Evolutionary conservation across 2,329 filamentous ascomycete species (phyloP), one percentile per base, ranked within the genome.

Genomic region (Talaromyces sp.): DNA sequence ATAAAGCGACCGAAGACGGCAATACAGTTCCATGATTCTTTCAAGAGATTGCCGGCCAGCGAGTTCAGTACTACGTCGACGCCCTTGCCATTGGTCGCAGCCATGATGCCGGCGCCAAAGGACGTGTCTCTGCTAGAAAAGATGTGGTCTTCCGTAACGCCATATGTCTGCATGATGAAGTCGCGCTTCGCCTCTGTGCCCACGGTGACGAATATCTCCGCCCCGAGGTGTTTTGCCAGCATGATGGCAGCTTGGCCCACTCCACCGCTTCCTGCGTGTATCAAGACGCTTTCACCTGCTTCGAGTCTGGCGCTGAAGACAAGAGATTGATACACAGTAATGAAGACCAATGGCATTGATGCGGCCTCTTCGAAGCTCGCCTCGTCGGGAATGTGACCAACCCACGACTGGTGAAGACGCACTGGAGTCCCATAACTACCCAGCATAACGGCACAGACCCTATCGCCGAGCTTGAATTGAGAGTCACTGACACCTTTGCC

Each of bases 331-430:
- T 66, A 59, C 3, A 55, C 70, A 30, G 64, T 72, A 3, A 16
- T n/a, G 40, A 50, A 59, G 14, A 18, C 83, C 67, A 85, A 86
- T 1, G 79, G 70, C 23, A 72, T 67, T 3, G 68, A 67, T 36
- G 69, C 69, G 18, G 69, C 71, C 8, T 67, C 56, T 30, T 69
- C 64, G 31, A 50, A 50, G 44, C n/a, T 23, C 18, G 9, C 23
- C n/a, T 9, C n/a, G n/a, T 50, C 44, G n/a, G 44, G 44, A 16
- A 50, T 50, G n/a, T 50, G n/a, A 9, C n/a, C 44, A 28, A 50
- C n/a, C n/a, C 23, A 50, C 44, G n/a, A 23, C 10, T 27, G n/a
- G n/a, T 50, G n/a, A 18, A 50, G n/a, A 10, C 44, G 44, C 44
- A 50, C 44, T 50, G 23, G 44, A 50, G 44, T 50, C 23, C 23